Percentiles rank a stretch among this genome's conserved stretches.
These are phyloP conservation scores for Symbiodinium pilosum DNA, from an alignment of 73 alveolate species.

Conservation along the genomic window DNA sequence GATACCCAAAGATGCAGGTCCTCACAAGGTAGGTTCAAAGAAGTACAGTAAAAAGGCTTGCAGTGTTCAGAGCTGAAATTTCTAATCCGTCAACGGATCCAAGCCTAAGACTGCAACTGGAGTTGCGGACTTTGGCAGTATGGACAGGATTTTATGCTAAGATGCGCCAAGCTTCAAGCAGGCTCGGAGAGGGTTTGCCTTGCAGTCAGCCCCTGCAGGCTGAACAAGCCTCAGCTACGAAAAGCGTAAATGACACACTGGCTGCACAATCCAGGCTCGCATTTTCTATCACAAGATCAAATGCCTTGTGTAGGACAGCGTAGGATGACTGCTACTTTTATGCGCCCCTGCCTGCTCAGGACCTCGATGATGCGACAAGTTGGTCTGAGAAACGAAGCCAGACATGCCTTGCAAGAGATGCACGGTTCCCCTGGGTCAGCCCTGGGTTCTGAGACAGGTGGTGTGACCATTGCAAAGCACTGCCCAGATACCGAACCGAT, in stretches of 20 bases:
- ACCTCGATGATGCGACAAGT: neutral
- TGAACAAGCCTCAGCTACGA: neutral
- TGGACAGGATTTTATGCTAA: neutral
- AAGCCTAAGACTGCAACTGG: too few species aligned
- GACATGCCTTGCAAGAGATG: neutral
- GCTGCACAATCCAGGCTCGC: neutral
- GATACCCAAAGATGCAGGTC: neutral
- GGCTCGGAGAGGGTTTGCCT: neutral
- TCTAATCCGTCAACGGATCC: too few species aligned
- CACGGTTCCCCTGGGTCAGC: too few species aligned
- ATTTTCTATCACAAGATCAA: too few species aligned
- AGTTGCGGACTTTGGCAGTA: neutral
- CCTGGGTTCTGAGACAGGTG: neutral
- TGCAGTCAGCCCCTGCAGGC: conserved; percentile 14
- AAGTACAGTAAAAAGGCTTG: too few species aligned
- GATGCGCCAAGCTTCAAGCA: neutral
- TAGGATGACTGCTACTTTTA: neutral
- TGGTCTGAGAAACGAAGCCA: neutral
- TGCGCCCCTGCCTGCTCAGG: neutral
- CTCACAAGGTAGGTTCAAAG: neutral
- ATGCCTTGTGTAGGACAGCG: too few species aligned
- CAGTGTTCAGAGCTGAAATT: too few species aligned
- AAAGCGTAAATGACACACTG: too few species aligned
- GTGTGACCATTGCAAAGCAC: neutral
- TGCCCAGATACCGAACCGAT: neutral